Percentiles rank a stretch among this genome's conserved stretches.
These are phyloP conservation scores for Lotus japonicus DNA, from an alignment of 306 rosid species.

Conservation along the genomic window DNA sequence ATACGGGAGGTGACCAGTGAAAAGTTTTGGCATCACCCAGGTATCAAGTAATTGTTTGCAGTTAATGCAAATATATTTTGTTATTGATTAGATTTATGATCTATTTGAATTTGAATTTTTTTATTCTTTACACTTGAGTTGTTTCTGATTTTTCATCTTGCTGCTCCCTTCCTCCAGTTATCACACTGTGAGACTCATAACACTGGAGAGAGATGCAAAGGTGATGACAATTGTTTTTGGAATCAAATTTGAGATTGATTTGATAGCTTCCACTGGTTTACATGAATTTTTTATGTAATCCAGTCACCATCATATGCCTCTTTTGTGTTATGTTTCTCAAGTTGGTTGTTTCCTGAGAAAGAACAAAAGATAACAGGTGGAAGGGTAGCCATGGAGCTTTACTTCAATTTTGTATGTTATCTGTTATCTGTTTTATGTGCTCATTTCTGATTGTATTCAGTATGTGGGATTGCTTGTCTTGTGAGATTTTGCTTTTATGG, in stretches of 20 bases:
- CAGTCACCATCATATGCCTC: slow-evolving; percentile 45
- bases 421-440: slow-evolving; percentile 17
- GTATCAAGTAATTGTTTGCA: slow-evolving; percentile 33
- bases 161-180: slow-evolving; percentile 65
- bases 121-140: slow-evolving; percentile 17
- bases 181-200: slow-evolving; percentile 62
- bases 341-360: slow-evolving; percentile 35
- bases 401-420: slow-evolving; percentile 17
- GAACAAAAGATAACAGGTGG: slow-evolving; percentile 32
- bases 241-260: slow-evolving; percentile 49
- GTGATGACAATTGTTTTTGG: slow-evolving; percentile 61
- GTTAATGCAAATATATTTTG: not conserved
- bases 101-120: slow-evolving; percentile 10
- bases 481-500: not conserved
- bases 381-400: slow-evolving; percentile 26
- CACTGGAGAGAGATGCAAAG: slow-evolving; percentile 62
- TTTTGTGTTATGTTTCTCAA: slow-evolving; percentile 57
- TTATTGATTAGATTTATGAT: slow-evolving; percentile 3
- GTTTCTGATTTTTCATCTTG: slow-evolving; percentile 44
- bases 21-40: slow-evolving; percentile 98
- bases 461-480: not conserved
- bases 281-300: slow-evolving; percentile 55
- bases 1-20: slow-evolving; percentile 96
- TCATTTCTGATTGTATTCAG: slow-evolving; percentile 14
- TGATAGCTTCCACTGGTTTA: slow-evolving; percentile 38